Base-by-base conservation (phyloP, 2,329 filamentous ascomycete species). In the Tolypocladium ovalisporum region DNA sequence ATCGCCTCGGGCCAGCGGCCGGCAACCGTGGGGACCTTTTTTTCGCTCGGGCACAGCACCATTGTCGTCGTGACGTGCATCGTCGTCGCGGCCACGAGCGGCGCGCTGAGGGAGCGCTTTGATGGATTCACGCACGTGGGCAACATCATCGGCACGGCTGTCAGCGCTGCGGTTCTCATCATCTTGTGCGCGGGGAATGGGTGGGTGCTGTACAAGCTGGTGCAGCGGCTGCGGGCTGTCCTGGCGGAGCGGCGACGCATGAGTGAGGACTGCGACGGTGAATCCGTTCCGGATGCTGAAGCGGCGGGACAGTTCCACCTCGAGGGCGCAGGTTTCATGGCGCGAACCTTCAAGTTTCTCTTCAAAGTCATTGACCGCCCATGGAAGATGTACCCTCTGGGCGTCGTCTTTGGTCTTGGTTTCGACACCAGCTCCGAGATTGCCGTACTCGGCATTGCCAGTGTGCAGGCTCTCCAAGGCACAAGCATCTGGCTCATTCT, bases 361-460 rank as follows among this genome's bases (percentile, higher is more conserved):
- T 97, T 97, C 72, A 84, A 83, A 47, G 75, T 95, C 29, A 79
- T 87, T 36, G 83, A 87, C 64, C 74, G 82, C 6, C 88, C 89
- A 0, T 97, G 93, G 93, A 97, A 97, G 71, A 96, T 96, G 91
- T 94, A 95, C 63, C 91, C 90, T 0, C 76, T 96, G 0, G 93
- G 93, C 0, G 79, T 97, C 0, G 75, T 97, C 5, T 97, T 93
- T 66, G 94, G 93, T 0, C 78, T 97, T 0, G 94, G 93, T 0
- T 97, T 99, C 69, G 94, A 97, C 69, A 97, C 94, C 0, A 95
- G 89, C 44, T 96, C 90, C 9, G 93, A 99, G 70, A 89, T 97
- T 66, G 93, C 94, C 0, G 80, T 99, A 9, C 74, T 99, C 0
- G 94, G 93, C 0, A 96, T 97, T 61, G 88, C 90, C 0, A 91